Base-by-base conservation (phyloP, 306 rosid genomes). In the Morella rubra region DNA sequence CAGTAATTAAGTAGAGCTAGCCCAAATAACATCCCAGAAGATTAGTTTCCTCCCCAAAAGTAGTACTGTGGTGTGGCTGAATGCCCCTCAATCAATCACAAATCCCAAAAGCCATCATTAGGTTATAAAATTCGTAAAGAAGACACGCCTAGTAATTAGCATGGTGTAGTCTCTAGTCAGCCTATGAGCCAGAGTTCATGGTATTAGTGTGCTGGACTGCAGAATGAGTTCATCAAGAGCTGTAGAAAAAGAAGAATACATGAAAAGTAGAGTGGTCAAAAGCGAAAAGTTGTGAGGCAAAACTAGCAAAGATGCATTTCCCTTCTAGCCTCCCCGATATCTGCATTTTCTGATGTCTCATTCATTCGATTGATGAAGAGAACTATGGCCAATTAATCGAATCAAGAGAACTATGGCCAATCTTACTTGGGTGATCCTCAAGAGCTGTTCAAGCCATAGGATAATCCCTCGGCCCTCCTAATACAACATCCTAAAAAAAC, bases 231-330 rank as follows among this genome's bases (percentile, higher is more conserved):
- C 41, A 24, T 42, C 32, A 66, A 40, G 50, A 8, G 50, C 13
- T 66, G 46, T n/a, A 8, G 22, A 66, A 42, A 41, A 66, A 41
- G 46, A 4, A 66, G 50, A 40, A 9, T 66, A 66, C 15, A 4
- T 42, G 27, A 42, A 44, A 44, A 44, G 27, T 42, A 16, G 32
- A 65, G 71, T 42, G 71, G 71, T 66, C 71, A 66, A 66, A 44
- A 66, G 50, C 41, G 15, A 42, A 61, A 13, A 32, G 44, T 32
- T 11, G 37, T 58, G 4, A 58, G 13, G 32, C 37, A 9, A 51
- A 53, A 60, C 42, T 60, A 22, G 44, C 66, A 9, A 13, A 60
- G 42, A 16, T 11, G 66, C 66, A 27, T 10, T 60, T 27, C 40
- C 66, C 44, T 9, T 41, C 66, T 24, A 60, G 12, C 66, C 18